Percentiles rank a stretch among this genome's conserved stretches.
phyloP scores from a whole-genome alignment of 352 stramenopile species.

The Globisporangium nunn region DNA sequence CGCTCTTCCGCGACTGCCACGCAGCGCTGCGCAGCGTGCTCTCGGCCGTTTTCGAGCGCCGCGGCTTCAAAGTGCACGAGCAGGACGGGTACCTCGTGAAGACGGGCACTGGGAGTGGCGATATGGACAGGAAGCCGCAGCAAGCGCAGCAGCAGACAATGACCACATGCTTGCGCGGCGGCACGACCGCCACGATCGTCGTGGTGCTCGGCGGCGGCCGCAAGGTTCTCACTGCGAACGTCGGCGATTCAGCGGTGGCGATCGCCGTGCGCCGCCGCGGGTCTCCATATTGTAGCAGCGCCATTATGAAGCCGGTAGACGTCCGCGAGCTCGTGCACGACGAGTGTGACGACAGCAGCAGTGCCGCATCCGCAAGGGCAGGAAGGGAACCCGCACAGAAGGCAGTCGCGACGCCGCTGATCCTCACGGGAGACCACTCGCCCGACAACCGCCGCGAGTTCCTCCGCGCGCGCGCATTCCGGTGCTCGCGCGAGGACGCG shows the following conservation, averaged over 20 bases:
- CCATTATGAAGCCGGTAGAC: slow-evolving; percentile 19
- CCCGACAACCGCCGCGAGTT: slow-evolving; percentile 78
- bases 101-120: slow-evolving; percentile 10
- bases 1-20: slow-evolving; percentile 59
- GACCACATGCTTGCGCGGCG: slow-evolving; percentile 79
- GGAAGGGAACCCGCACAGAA: background rate
- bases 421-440: slow-evolving; percentile 79
- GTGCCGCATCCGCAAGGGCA: slow-evolving; percentile 5
- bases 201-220: slow-evolving; percentile 60
- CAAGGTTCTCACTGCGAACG: slow-evolving; percentile 77
- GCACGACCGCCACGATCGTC: slow-evolving; percentile 80
- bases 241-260: slow-evolving; percentile 69
- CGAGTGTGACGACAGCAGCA: background rate
- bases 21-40: slow-evolving; percentile 57
- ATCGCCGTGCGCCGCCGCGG: slow-evolving; percentile 18
- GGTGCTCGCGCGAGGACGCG: slow-evolving; percentile 19
- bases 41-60: slow-evolving; percentile 43
- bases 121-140: background rate
- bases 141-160: slow-evolving; percentile 9
- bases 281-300: background rate
- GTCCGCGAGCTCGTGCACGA: slow-evolving; percentile 10
- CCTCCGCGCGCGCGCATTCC: slow-evolving; percentile 34
- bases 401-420: slow-evolving; percentile 19
- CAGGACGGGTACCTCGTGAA: slow-evolving; percentile 60
- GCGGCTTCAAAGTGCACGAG: slow-evolving; percentile 52